Percentiles rank a stretch among this genome's conserved stretches.
Evolutionary conservation across 2,329 filamentous ascomycete species (phyloP).

Genomic region (Hypocreales sp.): DNA sequence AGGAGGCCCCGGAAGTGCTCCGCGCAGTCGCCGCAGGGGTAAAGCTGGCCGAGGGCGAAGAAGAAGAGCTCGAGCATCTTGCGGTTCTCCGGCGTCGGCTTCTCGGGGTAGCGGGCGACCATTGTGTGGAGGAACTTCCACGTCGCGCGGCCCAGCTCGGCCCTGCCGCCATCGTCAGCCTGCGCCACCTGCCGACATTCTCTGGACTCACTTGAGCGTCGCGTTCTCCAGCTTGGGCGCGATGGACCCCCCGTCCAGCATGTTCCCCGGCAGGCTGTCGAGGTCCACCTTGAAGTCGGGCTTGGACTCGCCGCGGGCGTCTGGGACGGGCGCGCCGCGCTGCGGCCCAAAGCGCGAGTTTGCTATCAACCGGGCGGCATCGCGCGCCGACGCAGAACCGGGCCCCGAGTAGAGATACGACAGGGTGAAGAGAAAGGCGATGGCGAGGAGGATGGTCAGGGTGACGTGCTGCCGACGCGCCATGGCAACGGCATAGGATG

Average conservation of each 20-base stretch:
- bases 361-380: conserved; percentile 5
- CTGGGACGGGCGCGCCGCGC: conserved; percentile 8
- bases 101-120: conserved; percentile 53
- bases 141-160: conserved; percentile 50
- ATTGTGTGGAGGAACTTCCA: conserved; percentile 60
- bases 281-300: conserved; percentile 22
- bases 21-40: conserved; percentile 57
- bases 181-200: too few species aligned
- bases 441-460: conserved; percentile 35
- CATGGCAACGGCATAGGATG: conserved; percentile 22
- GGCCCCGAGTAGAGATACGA: conserved; percentile 41
- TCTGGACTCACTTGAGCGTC: conserved; percentile 49
- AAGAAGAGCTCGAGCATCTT: conserved; percentile 49
- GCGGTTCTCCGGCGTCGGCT: conserved; percentile 46
- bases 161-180: conserved; percentile 19
- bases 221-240: conserved; percentile 73
- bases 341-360: conserved; percentile 4
- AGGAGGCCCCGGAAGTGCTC: conserved; percentile 49
- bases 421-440: conserved; percentile 40
- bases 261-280: conserved; percentile 24
- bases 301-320: conserved; percentile 7
- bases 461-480: conserved; percentile 37
- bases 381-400: conserved; percentile 4
- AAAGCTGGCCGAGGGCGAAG: conserved; percentile 50
- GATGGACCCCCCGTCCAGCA: conserved; percentile 55